Percentiles rank a stretch among this genome's conserved stretches.
phyloP scores from a whole-genome alignment of 345 rosid species.

The Eucalyptus cloeziana region DNA sequence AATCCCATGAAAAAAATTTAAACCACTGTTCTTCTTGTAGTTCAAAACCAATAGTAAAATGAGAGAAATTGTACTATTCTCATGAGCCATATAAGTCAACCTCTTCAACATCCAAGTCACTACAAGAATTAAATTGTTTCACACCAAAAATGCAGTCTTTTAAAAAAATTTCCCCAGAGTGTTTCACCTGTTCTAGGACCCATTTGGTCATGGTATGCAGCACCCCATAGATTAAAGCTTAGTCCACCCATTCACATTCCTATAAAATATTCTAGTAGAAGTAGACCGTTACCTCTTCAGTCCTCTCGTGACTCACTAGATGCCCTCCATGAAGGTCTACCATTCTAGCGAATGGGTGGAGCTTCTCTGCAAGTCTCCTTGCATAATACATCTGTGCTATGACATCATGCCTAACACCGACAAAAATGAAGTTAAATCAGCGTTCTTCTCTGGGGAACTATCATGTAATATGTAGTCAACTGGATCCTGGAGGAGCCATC shows the following conservation, averaged over 20 bases:
- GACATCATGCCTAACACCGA: slow-evolving; percentile 58
- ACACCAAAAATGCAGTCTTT: neutral
- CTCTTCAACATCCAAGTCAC: neutral
- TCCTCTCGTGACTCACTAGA: slow-evolving; percentile 90
- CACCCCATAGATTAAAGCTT: neutral
- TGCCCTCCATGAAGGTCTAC: slow-evolving; percentile 95
- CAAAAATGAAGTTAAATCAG: slow-evolving; percentile 3
- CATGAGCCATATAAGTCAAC: neutral
- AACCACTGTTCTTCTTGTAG: neutral
- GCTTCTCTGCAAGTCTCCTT: slow-evolving; percentile 71
- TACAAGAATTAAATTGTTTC: neutral
- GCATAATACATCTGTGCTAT: slow-evolving; percentile 88
- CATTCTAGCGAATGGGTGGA: slow-evolving; percentile 82
- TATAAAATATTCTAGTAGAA: neutral
- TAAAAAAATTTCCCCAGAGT: neutral
- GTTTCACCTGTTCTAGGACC: neutral
- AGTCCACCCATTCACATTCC: neutral
- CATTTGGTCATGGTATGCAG: neutral
- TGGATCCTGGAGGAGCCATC: neutral
- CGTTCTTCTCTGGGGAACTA: neutral
- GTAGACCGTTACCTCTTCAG: slow-evolving; percentile 51
- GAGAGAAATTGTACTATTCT: neutral
- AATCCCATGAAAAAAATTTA: neutral
- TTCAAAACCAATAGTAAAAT: neutral
- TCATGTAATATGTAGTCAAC: neutral